Conservation (phyloP, 768 basidiomycete genomes). For the Trametes cingulata region DNA sequence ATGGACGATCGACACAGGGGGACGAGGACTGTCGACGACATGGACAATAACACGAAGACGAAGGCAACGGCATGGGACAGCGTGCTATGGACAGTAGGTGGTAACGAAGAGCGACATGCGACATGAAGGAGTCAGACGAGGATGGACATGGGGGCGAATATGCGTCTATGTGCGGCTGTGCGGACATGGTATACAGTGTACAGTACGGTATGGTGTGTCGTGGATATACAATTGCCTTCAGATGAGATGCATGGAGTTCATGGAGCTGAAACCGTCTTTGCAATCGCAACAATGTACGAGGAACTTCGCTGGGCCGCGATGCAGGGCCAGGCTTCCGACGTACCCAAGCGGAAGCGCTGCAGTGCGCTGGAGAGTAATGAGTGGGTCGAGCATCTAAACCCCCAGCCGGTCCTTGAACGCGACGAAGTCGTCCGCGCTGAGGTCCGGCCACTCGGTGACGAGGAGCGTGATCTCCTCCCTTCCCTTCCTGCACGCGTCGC, state of each 20-base stretch:
- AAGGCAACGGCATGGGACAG: no score
- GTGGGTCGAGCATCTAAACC: no score
- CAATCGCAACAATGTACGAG: no score
- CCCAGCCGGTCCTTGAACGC: slow-evolving; percentile 17
- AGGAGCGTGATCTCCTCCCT: slow-evolving; percentile 56
- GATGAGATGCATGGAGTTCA: background rate
- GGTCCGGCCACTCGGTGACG: slow-evolving; percentile 47
- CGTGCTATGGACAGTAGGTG: no score
- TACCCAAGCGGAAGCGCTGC: background rate
- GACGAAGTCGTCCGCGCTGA: slow-evolving; percentile 33
- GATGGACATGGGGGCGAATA: background rate
- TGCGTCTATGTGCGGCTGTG: background rate
- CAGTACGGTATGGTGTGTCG: background rate
- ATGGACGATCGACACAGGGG: no score
- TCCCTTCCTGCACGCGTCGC: slow-evolving; percentile 44
- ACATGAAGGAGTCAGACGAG: background rate
- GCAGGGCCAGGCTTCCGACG: no score
- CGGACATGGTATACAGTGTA: background rate
- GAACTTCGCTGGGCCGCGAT: no score
- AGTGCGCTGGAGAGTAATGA: no score
- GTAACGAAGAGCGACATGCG: no score
- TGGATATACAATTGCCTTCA: background rate
- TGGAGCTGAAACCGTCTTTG: no score
- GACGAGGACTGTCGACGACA: no score
- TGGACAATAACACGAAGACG: no score